Conservation (phyloP, 2,329 filamentous ascomycete genomes). For the Moelleriella libera region DNA sequence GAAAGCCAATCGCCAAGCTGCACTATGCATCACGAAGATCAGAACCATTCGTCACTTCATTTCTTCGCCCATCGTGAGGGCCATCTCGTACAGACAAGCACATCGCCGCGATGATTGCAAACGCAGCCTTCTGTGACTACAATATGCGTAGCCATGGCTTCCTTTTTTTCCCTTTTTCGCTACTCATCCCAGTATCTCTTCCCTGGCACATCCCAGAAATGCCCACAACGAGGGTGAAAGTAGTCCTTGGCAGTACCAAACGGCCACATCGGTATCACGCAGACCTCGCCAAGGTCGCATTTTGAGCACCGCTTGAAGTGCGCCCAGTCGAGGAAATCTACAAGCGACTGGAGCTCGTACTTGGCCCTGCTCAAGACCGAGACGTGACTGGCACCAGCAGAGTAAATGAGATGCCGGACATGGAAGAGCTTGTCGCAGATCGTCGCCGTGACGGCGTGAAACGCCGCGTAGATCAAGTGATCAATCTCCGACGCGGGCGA, state of each 20-base stretch:
- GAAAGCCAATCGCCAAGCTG: too few relatives aligned
- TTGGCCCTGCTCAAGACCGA: neutral
- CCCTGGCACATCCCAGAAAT: neutral
- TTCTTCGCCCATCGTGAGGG: too few relatives aligned
- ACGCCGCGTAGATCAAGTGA: neutral
- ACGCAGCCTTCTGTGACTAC: too few relatives aligned
- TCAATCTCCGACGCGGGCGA: neutral
- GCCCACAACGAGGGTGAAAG: neutral
- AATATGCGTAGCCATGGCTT: too few relatives aligned
- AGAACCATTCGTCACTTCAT: too few relatives aligned
- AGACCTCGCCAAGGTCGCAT: neutral
- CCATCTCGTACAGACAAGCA: too few relatives aligned
- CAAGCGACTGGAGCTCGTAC: neutral
- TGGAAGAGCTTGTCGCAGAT: neutral
- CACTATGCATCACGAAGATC: too few relatives aligned
- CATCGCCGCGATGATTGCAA: too few relatives aligned
- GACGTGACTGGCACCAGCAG: neutral
- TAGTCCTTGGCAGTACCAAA: constrained; percentile 1
- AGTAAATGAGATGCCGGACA: neutral
- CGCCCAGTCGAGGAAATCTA: neutral
- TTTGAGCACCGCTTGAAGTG: neutral
- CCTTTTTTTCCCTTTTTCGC: neutral
- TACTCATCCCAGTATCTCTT: neutral
- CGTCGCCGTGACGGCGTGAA: neutral
- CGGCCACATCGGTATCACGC: constrained; percentile 1